Percentiles rank a stretch among this genome's conserved stretches.
Conservation (phyloP, 2,329 filamentous ascomycete genomes). For the Ophidiomyces ophidiicola region DNA sequence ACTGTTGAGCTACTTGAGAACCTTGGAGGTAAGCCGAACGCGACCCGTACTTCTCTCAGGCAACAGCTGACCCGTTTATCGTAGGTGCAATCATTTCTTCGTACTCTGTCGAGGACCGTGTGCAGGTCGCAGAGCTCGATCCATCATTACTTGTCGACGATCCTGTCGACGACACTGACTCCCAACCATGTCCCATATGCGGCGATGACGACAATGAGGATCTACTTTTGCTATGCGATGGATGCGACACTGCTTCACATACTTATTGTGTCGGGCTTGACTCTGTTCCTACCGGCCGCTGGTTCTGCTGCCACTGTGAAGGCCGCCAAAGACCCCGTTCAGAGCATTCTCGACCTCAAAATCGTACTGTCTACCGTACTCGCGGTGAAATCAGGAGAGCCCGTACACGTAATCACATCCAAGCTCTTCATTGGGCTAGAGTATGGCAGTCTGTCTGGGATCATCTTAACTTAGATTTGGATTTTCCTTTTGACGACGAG, state of each 20-base stretch:
- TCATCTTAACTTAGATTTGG: constrained; percentile 61
- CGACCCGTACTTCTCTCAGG: too few species aligned
- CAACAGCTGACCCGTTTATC: constrained; percentile 9
- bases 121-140: constrained; percentile 78
- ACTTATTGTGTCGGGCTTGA: constrained; percentile 82
- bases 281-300: constrained; percentile 60
- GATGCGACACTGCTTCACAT: constrained; percentile 80
- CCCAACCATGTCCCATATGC: constrained; percentile 72
- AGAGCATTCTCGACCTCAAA: constrained; percentile 22
- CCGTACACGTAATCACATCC: constrained; percentile 30
- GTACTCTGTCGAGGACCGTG: constrained; percentile 42
- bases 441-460: constrained; percentile 90
- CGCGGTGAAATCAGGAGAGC: constrained; percentile 34
- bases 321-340: constrained; percentile 34
- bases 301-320: constrained; percentile 82
- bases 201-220: constrained; percentile 69
- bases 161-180: constrained; percentile 52
- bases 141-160: constrained; percentile 57
- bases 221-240: constrained; percentile 76
- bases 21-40: constrained; percentile 56
- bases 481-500: constrained; percentile 74
- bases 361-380: constrained; percentile 40
- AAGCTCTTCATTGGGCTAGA: constrained; percentile 53
- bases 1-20: constrained; percentile 70
- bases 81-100: constrained; percentile 46